Percentiles rank a stretch among this genome's conserved stretches.
Conservation (phyloP, 306 rosid species). For the Adenanthera pavonina region DNA sequence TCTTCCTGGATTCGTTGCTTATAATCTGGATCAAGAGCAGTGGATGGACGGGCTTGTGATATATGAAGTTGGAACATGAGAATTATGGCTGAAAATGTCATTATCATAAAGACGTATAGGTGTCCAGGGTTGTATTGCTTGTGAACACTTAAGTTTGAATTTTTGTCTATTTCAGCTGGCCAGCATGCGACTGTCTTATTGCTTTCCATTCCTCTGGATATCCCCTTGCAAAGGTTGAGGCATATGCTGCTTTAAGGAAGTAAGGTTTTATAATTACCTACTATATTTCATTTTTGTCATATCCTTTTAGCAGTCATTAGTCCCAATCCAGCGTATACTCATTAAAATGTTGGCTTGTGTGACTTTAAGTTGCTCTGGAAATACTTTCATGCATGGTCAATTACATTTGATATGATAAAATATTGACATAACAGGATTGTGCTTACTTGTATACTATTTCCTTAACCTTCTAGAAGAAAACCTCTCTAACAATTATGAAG, state of each 20-base stretch:
- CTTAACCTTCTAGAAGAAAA: conserved; percentile 22
- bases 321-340: background rate
- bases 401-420: conserved; percentile 26
- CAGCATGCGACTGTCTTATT: conserved; percentile 92
- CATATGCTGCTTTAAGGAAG: conserved; percentile 93
- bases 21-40: background rate
- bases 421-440: conserved; percentile 20
- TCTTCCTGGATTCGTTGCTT: background rate
- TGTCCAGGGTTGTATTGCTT: background rate
- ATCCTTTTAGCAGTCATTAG: conserved; percentile 18
- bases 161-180: conserved; percentile 84
- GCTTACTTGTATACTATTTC: conserved; percentile 29
- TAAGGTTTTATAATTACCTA: conserved; percentile 56
- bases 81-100: background rate
- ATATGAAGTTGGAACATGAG: background rate
- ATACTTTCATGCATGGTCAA: conserved; percentile 17
- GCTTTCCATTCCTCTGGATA: conserved; percentile 94
- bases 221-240: conserved; percentile 91
- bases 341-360: conserved; percentile 29
- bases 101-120: background rate
- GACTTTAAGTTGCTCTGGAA: conserved; percentile 28
- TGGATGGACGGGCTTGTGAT: background rate
- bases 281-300: conserved; percentile 34
- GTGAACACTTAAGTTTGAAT: conserved; percentile 29
- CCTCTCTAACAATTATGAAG: background rate